Conservation (phyloP, 305 asterid species). For the Withania somnifera region DNA sequence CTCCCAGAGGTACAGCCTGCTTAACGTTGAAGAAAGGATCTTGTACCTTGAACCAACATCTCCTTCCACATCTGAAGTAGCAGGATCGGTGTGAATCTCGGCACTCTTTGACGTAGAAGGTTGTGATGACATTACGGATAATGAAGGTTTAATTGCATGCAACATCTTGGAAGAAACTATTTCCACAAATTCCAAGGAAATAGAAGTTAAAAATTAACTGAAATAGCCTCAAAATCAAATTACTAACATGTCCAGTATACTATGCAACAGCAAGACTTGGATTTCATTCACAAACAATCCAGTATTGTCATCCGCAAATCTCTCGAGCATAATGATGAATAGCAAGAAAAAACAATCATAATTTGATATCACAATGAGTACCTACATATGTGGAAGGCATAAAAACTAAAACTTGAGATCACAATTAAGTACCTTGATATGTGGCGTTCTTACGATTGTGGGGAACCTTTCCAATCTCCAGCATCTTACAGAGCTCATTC, state of each 20-base stretch:
- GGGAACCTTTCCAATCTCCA: conserved; percentile 84
- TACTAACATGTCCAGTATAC: neutral
- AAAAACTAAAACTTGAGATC: neutral
- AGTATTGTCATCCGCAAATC: neutral
- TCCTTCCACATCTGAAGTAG: conserved; percentile 36
- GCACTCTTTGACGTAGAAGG: conserved; percentile 52
- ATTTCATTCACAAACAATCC: neutral
- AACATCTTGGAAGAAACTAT: conserved; percentile 78
- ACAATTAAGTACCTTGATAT: conserved; percentile 39
- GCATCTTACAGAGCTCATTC: conserved; percentile 57
- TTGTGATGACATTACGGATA: conserved; percentile 43
- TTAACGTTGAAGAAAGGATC: conserved; percentile 79
- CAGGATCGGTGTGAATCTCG: conserved; percentile 35
- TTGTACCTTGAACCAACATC: conserved; percentile 53
- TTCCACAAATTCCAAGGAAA: conserved; percentile 6
- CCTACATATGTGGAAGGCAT: neutral
- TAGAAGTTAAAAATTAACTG: conserved; percentile 1
- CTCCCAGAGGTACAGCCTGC: conserved; percentile 89
- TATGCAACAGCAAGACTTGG: neutral
- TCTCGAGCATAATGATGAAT: neutral
- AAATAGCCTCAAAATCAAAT: neutral
- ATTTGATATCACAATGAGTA: neutral
- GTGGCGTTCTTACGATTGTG: conserved; percentile 71
- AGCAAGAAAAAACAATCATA: neutral
- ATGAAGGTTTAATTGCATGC: conserved; percentile 32